Base-by-base conservation (phyloP, 176 grass and related monocot species). In the Ensete glaucum region DNA sequence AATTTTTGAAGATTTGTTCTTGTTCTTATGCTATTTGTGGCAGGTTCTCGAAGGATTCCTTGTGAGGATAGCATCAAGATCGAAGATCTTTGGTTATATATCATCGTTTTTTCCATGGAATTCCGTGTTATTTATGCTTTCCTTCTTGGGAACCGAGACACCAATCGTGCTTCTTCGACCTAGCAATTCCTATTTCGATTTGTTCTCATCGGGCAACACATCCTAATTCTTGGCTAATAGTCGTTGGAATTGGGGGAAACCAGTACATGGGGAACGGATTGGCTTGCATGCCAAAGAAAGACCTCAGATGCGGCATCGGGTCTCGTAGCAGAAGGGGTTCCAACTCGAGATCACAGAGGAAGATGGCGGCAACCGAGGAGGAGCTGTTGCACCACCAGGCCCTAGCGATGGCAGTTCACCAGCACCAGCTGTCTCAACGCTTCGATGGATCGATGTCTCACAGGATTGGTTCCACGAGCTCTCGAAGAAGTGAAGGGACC, bases 391-490 rank as follows among this genome's bases (percentile, higher is more conserved):
- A 99, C 75, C 88, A 82, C 49, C 95, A 89, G 85, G 95, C 90
- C 67, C 86, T 99, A n/a, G 95, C 95, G 67, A 91, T 94, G 82
- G 95, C 95, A 53, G 87, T 93, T 70, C 90, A 93, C 72, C 86
- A 93, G 84, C 90, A 91, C 82, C 85, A 87, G 65, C 56, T 87
- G 64, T 87, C 90, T 20, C 74, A 77, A 57, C 51, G 81, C 17
- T 76, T 83, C 16, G 72, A 74, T 25, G 53, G 72, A 23, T 74
- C 72, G 53, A 29, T 74, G 53, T 74, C 72, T 1, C 22, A 53
- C 23, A 23, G 72, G 14, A 55, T 55, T 29, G 95, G 95, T 58
- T 76, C 81, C 78, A 85, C 85, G 54, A 99, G 95, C 79, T 99
- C 95, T 9, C 84, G 95, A 69, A 85, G 95, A 54, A 82, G 24